Evolutionary conservation across 805 yeast species (phyloP), one percentile per base, ranked within the genome.

Genomic region (Wickerhamiella azyma): DNA sequence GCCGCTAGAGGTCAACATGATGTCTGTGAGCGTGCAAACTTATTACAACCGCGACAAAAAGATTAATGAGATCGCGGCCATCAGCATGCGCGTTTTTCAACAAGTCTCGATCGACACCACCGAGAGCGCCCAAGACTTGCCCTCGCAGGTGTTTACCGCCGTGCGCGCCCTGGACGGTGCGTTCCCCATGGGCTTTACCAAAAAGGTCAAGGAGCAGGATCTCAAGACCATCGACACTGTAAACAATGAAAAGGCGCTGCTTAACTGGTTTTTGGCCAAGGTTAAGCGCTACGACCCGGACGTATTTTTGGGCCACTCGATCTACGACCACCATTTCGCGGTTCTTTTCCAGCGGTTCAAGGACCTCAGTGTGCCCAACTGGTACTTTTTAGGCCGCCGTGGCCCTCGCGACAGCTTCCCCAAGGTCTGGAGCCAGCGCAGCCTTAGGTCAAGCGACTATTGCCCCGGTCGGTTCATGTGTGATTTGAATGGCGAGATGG

Each of bases 401-500:
- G 80, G 59, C 83, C 79, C 26, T 71, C 76, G 59, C 30, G 39
- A 24, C 19, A 30, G 37, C 5, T 39, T 39, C 37, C 53, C 54
- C 30, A 30, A 30, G 33, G 2, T 30, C 16, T 30, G n/a, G 14
- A 13, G 16, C 33, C 24, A 46, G 39, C 70, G 75, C 53, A 70
- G 73, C 36, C 69, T 84, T 14, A 69, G 81, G 43, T 35, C 37
- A 2, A n/a, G 33, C 33, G 86, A 84, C 47, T 72, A 85, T 17
- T 72, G 81, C 57, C 76, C 86, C 33, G 98, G 98, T 32, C 72
- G 98, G 55, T 70, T 92, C 47, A 57, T 89, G 39, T 85, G 96
- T 71, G 98, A 92, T 63, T 77, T 92, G 58, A 85, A 89, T 43
- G 92, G 92, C 62, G 95, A 85, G 57, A 75, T 88, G 77, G 98